Evolutionary conservation across 2,329 filamentous ascomycete species (phyloP), one percentile per base, ranked within the genome.

Genomic region (Penicillium italicum): DNA sequence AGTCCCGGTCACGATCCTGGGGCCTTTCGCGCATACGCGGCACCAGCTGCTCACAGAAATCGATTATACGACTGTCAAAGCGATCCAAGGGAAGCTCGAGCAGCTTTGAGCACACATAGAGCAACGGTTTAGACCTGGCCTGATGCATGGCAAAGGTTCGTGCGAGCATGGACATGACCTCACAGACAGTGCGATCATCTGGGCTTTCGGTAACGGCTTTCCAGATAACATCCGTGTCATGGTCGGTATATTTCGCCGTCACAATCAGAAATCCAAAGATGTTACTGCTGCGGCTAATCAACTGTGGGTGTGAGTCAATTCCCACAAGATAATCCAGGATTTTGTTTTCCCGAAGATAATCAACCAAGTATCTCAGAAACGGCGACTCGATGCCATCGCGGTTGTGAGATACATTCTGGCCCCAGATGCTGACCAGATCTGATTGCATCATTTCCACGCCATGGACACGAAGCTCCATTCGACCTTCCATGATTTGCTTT

Each of bases 301-400:
- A 85, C 68, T 96, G 91, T 1, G 92, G 91, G 67, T 97, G 94
- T 31, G 93, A 97, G 53, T 91, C 91, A 14, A 93, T 86, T 2
- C 93, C 90, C 49, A 97, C 83, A 43, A 99, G 85, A 72, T 97
- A 97, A 56, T 91, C 85, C 24, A 96, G 83, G 26, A 97, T 78
- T 50, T 86, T 85, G 37, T 88, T 87, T 7, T 80, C 76, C 16
- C 87, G 79, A 33, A 97, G 77, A 61, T 89, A 87, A 24, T 83
- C 78, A 5, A 89, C 85, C 50, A 95, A 77, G 63, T 88, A 87
- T 12, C 82, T 79, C 60, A 93, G 77, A 46, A 90, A 78, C 1
- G 45, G 37, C 81, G 79, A 20, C 20, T 50, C 48, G 7, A 20
- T 44, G 1, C 28, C 63, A 80, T 77, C 41, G 76, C 69, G 70